A percentile compares a stretch with the other conserved stretches of the same genome.
These are phyloP conservation scores for Limonomyces culmigenus DNA, from an alignment of 1,284 basidiomycete genomes.

Conservation along the genomic window DNA sequence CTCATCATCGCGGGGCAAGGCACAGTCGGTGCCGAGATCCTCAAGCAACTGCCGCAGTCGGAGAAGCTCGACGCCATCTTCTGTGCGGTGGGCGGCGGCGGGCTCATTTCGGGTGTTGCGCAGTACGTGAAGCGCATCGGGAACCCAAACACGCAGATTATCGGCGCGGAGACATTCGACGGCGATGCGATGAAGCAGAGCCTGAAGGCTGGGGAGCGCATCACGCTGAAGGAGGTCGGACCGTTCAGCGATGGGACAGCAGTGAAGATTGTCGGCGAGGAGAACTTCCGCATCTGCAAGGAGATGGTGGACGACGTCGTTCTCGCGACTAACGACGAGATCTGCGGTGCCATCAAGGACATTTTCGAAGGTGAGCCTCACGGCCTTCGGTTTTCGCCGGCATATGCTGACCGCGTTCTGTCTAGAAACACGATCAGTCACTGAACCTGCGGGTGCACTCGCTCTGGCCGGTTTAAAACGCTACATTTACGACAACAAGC, in stretches of 20 bases:
- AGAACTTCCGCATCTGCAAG: constrained; percentile 87
- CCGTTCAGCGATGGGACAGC: constrained; percentile 98
- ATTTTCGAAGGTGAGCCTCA: constrained; percentile 76
- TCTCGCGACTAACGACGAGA: constrained; percentile 85
- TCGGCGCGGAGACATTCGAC: constrained; percentile 92
- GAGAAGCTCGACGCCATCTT: constrained; percentile 80
- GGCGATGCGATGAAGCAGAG: constrained; percentile 87
- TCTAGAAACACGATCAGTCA: constrained; percentile 82
- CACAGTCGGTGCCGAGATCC: constrained; percentile 87
- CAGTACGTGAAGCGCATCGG: constrained; percentile 93
- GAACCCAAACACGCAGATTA: constrained; percentile 66
- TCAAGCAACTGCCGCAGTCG: constrained; percentile 68
- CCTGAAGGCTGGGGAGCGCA: constrained; percentile 60
- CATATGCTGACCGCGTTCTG: neutral
- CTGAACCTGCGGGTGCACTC: constrained; percentile 95
- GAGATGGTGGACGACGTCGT: constrained; percentile 76
- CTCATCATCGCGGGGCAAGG: constrained; percentile 96
- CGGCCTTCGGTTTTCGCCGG: neutral
- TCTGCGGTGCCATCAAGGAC: constrained; percentile 98
- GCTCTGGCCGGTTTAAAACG: constrained; percentile 87
- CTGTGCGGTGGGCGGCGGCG: constrained; percentile 85
- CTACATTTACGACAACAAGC: constrained; percentile 68
- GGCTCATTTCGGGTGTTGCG: constrained; percentile 76
- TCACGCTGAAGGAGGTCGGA: constrained; percentile 81
- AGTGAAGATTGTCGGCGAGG: constrained; percentile 91